Evolutionary conservation across 1,284 basidiomycete species (phyloP), one percentile per base, ranked within the genome.

Genomic region (Gomphus bonarii): DNA sequence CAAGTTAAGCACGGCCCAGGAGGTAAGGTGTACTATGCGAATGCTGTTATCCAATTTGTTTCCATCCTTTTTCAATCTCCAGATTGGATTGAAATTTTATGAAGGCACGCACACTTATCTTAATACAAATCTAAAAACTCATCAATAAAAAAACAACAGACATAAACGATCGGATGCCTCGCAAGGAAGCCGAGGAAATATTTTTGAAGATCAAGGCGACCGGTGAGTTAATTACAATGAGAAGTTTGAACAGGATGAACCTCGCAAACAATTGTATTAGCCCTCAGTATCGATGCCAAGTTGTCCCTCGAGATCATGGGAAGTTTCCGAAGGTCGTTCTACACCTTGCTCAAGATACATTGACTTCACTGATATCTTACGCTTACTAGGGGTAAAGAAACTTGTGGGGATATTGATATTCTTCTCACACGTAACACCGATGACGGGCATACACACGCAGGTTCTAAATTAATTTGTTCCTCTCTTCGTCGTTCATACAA

Each of bases 321-420:
- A 1, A 92, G 88, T 63, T 95, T 85, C 67, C 75, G 92, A 61
- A 78, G 93, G 87, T 80, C 42, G 49, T 30, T 48, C 5, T 50
- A 28, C 43, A 53, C 25, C 50, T 63, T 20, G 25, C 25, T 28
- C 25, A 62, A 12, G 10, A 9, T 42, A 46, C n/a, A 30, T 55
- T 35, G 22, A 8, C 30, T 14, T 25, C 22, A 28, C 31, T 30
- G 31, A 31, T 20, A 33, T 3, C n/a, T 20, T 50, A 40, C 16
- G 14, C 53, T 47, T 51, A 38, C 59, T 25, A 88, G 86, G 59
- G 88, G 90, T 5, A 85, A 85, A 65, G 71, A 73, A 1, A 80
- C 81, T 52, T 94, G 88, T 58, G 92, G 93, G 1, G 93, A 95
- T 67, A 91, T 97, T 57, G 93, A 97, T 67, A 83, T 95, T 53